Conservation (phyloP, 768 basidiomycete species). For the Tremella fuciformis region DNA sequence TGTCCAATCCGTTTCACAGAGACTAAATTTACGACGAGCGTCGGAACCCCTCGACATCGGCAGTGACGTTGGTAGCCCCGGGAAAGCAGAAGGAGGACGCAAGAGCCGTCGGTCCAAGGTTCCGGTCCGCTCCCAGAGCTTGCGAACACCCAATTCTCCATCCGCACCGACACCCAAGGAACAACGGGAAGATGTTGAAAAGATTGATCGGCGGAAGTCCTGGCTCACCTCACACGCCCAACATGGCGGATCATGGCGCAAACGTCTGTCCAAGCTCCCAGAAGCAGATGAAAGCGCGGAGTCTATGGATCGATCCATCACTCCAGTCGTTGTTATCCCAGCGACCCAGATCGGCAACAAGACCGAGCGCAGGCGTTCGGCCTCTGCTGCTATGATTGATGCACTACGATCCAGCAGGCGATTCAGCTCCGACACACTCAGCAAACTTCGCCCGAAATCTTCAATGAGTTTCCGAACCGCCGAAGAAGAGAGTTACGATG, state of each 20-base stretch:
- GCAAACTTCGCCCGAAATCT: neutral
- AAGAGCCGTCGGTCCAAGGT: no score
- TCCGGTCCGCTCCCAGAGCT: no score
- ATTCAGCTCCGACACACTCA: neutral
- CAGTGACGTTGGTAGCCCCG: no score
- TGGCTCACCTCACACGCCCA: neutral
- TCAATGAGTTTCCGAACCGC: neutral
- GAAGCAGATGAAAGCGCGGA: neutral
- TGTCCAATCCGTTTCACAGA: no score
- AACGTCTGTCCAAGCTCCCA: slow-evolving; percentile 1
- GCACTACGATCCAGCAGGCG: neutral
- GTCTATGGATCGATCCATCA: neutral
- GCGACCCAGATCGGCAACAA: neutral
- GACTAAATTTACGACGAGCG: no score
- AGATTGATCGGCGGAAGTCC: no score
- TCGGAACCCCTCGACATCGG: no score
- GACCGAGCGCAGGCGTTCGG: neutral
- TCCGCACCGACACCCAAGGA: no score
- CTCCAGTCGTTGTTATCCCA: neutral
- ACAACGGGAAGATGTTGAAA: no score
- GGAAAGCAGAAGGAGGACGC: no score
- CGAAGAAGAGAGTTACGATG: neutral
- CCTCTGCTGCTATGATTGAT: neutral
- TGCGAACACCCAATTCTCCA: no score
- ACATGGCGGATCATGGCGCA: neutral